These are phyloP conservation scores for Didymella keratinophila DNA, from an alignment of 2,329 filamentous ascomycete species.

Conservation along the genomic window DNA sequence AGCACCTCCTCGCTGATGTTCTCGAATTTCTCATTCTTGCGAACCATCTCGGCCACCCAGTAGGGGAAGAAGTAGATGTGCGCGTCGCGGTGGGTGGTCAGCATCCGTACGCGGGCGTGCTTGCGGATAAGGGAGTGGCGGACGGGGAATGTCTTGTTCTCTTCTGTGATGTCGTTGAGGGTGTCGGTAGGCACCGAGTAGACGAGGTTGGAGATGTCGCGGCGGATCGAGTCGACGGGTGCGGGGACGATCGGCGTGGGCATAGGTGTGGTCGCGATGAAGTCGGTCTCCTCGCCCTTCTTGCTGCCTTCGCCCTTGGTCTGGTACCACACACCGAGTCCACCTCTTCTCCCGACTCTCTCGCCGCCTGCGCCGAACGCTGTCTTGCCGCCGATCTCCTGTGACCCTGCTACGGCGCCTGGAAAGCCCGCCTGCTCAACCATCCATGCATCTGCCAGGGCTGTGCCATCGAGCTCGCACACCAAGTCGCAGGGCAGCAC, in stretches of 20 bases:
- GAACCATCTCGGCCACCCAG: slow-evolving; percentile 88
- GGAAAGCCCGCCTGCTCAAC: slow-evolving; percentile 75
- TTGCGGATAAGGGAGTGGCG: slow-evolving; percentile 78
- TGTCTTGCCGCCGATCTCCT: slow-evolving; percentile 52
- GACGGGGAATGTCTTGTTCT: slow-evolving; percentile 74
- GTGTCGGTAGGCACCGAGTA: slow-evolving; percentile 89
- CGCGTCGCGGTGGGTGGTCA: slow-evolving; percentile 85
- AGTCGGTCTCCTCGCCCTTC: slow-evolving; percentile 93
- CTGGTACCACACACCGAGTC: slow-evolving; percentile 89
- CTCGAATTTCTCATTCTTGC: slow-evolving; percentile 80
- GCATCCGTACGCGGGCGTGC: slow-evolving; percentile 79
- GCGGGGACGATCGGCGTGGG: slow-evolving; percentile 64
- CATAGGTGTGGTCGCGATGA: slow-evolving; percentile 79
- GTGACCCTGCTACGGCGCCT: slow-evolving; percentile 62
- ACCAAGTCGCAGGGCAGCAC: slow-evolving; percentile 93
- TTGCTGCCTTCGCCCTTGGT: slow-evolving; percentile 78
- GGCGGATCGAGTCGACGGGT: slow-evolving; percentile 70
- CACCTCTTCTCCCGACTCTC: slow-evolving; percentile 72
- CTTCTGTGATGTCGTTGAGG: slow-evolving; percentile 81
- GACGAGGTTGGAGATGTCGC: slow-evolving; percentile 78
- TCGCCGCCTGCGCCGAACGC: slow-evolving; percentile 62
- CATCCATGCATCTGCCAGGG: slow-evolving; percentile 91
- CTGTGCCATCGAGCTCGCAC: slow-evolving; percentile 84
- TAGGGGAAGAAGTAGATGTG: slow-evolving; percentile 94
- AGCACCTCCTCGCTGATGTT: slow-evolving; percentile 91